Evolutionary conservation across 1,284 basidiomycete genomes (phyloP).

Genomic region (Wallemia ichthyophaga): DNA sequence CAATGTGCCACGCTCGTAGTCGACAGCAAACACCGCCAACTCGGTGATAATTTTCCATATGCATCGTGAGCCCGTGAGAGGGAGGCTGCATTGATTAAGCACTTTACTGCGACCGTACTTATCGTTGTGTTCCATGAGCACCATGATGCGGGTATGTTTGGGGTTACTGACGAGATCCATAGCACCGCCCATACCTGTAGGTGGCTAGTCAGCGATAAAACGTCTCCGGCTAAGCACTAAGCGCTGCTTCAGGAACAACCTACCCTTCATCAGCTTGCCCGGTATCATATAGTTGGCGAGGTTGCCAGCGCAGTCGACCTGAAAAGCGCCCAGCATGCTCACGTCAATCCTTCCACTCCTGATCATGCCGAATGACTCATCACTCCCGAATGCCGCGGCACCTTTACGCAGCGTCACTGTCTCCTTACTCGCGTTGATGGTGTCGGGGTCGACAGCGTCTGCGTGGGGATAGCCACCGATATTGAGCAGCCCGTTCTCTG

Average conservation of each 20-base stretch:
- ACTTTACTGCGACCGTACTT: constrained; percentile 75
- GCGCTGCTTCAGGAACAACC: too few relatives aligned
- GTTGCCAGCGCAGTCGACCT: constrained; percentile 73
- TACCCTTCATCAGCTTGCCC: constrained; percentile 59
- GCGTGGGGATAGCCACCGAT: constrained; percentile 81
- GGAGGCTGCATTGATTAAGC: constrained; percentile 46
- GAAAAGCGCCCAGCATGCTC: constrained; percentile 65
- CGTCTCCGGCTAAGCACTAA: too few relatives aligned
- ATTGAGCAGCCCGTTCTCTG: constrained; percentile 78
- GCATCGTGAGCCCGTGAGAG: constrained; percentile 54
- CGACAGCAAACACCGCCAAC: constrained; percentile 56
- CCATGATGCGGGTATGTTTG: constrained; percentile 43
- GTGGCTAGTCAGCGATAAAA: not conserved
- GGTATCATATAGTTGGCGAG: constrained; percentile 97
- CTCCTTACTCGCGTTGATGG: constrained; percentile 90
- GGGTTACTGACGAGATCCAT: constrained; percentile 89
- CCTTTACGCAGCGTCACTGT: constrained; percentile 75
- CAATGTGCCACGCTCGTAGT: constrained; percentile 38
- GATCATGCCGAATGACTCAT: constrained; percentile 84
- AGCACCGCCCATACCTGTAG: constrained; percentile 63
- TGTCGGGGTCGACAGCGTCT: constrained; percentile 61
- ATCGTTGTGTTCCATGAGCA: constrained; percentile 28
- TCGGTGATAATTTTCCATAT: constrained; percentile 82
- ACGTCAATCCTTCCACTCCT: constrained; percentile 84
- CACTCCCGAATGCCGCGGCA: constrained; percentile 68